Evolutionary conservation across 352 stramenopile genomes (phyloP).

Genomic region (Proteromonas lacertae): DNA sequence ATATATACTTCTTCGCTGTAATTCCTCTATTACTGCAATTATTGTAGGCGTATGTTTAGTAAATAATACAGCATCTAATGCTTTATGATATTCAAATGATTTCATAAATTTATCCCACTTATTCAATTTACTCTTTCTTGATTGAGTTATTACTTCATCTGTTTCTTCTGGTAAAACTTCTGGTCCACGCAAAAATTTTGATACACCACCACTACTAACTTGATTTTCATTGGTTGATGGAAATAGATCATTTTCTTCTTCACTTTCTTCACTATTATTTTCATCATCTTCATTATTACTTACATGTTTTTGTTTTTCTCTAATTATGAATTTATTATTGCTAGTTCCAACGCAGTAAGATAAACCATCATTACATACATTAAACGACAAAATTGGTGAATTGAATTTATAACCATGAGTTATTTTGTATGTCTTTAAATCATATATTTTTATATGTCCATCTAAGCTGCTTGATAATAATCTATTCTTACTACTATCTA

Average conservation of each 20-base stretch:
- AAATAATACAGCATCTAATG: slow-evolving; percentile 45
- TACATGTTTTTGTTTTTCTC: not conserved
- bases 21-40: slow-evolving; percentile 48
- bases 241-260: not conserved
- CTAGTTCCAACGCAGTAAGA: slow-evolving; percentile 30
- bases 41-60: slow-evolving; percentile 46
- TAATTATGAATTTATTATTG: slow-evolving; percentile 15
- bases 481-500: slow-evolving; percentile 29
- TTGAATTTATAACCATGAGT: slow-evolving; percentile 44
- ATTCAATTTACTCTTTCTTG: slow-evolving; percentile 27
- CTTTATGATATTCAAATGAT: slow-evolving; percentile 60
- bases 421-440: slow-evolving; percentile 51
- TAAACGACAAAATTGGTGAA: slow-evolving; percentile 29
- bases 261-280: not conserved
- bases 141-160: slow-evolving; percentile 28
- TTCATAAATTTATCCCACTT: slow-evolving; percentile 46
- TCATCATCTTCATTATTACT: not conserved
- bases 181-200: too few species aligned
- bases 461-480: slow-evolving; percentile 50
- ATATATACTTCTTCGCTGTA: slow-evolving; percentile 40
- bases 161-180: too few species aligned
- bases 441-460: slow-evolving; percentile 62
- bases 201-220: slow-evolving; percentile 5
- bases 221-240: slow-evolving; percentile 8
- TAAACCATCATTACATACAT: slow-evolving; percentile 34